Evolutionary conservation across 768 basidiomycete genomes (phyloP), one percentile per base, ranked within the genome.

Genomic region (Tulasnella calospora): DNA sequence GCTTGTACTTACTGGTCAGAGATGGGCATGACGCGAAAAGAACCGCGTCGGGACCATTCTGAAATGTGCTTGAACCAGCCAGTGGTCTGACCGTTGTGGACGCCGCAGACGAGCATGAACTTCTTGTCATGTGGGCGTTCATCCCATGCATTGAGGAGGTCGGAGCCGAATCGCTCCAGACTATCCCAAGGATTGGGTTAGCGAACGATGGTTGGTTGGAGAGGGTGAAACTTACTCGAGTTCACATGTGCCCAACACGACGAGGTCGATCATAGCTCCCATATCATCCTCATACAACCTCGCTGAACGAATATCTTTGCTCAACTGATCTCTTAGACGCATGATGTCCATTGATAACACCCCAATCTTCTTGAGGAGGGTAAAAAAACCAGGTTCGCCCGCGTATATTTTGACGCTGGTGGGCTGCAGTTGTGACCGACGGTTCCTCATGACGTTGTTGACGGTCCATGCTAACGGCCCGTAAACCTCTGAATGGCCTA

Each of bases 111-210:
- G 69, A 77, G 23, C 41, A 27, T n/a, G 44, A 77, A 77, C 61
- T 77, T 77, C 27, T 77, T 23, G 44, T 71, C 70, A 36, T 61
- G 61, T 7, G 76, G 69, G 15, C 76, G 76, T 30, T 36, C 13
- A 27, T 77, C 76, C 76, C 76, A 77, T 77, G 47, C 47, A 47
- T 70, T 21, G 19, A 77, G 61, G 69, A 77, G 76, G 19, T 51
- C 74, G 13, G 27, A n/a, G 1, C 30, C n/a, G 1, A 36, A 76
- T 15, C 38, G n/a, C 40, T 76, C 47, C 17, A 76, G n/a, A 41
- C 74, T 71, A 41, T 44, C 1, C 0, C 1, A 27, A n/a, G 27
- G n/a, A 15, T 15, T 40, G 35, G 33, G 23, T 40, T 17, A 41
- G 12, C 3, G 67, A 5, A 1, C 36, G 12, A 6, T 21, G 73